Conservation (phyloP, 2,329 filamentous ascomycete species). For the Biscogniauxia sp. region DNA sequence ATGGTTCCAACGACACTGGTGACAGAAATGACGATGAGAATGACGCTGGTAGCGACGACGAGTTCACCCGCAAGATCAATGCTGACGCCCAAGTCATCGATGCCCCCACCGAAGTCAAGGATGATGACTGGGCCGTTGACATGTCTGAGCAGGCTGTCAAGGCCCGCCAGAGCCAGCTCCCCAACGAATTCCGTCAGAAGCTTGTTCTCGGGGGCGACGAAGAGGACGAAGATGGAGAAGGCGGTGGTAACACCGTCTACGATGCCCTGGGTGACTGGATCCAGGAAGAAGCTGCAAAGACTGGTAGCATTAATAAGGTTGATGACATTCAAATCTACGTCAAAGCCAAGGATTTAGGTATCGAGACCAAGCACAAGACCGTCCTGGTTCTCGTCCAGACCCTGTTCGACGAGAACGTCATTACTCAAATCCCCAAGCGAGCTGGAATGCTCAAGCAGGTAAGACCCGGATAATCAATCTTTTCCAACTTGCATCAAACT, state of each 20-base stretch:
- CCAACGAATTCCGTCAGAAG: conserved; percentile 91
- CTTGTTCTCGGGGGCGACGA: conserved; percentile 76
- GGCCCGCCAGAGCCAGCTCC: conserved; percentile 88
- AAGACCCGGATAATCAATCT: conserved; percentile 28
- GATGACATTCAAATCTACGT: conserved; percentile 89
- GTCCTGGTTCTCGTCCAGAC: conserved; percentile 89
- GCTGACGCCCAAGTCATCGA: conserved; percentile 49
- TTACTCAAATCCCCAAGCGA: conserved; percentile 81
- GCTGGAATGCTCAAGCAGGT: conserved; percentile 86
- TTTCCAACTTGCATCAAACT: neutral
- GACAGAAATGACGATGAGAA: conserved; percentile 51
- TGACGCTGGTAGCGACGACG: conserved; percentile 83
- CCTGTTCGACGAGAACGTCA: conserved; percentile 87
- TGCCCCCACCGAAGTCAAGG: conserved; percentile 64
- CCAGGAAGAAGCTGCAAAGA: conserved; percentile 65
- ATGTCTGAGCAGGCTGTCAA: conserved; percentile 94
- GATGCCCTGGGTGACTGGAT: conserved; percentile 95
- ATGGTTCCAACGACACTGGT: conserved; percentile 52
- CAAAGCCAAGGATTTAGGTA: conserved; percentile 94
- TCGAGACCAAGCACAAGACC: conserved; percentile 92
- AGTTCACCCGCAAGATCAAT: conserved; percentile 82
- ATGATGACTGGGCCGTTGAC: conserved; percentile 94
- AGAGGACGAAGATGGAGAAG: conserved; percentile 78
- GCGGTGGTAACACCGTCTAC: conserved; percentile 72
- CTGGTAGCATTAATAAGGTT: conserved; percentile 74